Conservation (phyloP, 148 eudicot genomes). For the Fallopia convolvulus region DNA sequence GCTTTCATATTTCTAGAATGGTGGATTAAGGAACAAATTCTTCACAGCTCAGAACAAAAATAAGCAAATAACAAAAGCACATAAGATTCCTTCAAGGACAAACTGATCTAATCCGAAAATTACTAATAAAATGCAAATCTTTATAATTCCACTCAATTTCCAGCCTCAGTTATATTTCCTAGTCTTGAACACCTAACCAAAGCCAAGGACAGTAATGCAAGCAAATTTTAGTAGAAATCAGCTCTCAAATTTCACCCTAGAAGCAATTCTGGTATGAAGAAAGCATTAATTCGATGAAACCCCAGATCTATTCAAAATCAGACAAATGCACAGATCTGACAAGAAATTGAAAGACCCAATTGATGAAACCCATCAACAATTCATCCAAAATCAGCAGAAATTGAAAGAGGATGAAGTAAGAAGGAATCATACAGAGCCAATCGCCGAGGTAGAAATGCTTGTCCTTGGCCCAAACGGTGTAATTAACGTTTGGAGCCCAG, state of each 20-base stretch:
- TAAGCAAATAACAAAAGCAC: background rate
- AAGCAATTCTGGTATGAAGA: background rate
- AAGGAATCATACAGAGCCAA: constrained; percentile 65
- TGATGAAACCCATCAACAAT: background rate
- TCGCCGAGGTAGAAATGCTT: constrained; percentile 55
- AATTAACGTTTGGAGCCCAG: constrained; percentile 56
- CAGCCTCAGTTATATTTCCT: background rate
- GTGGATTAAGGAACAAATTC: background rate
- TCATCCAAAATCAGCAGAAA: background rate
- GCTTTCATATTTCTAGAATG: background rate
- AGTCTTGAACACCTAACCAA: too few relatives aligned
- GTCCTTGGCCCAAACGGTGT: constrained; percentile 57
- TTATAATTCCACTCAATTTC: background rate
- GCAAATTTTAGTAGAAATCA: too few relatives aligned
- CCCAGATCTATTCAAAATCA: background rate
- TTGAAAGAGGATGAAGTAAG: background rate
- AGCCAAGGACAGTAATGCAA: background rate
- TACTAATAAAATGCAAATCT: background rate
- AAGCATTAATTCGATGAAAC: background rate
- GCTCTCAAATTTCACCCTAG: background rate
- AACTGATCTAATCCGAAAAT: background rate
- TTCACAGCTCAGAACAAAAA: background rate
- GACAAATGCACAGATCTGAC: background rate
- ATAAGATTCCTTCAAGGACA: background rate
- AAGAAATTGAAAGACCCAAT: background rate